Evolutionary conservation across 108 stramenopile genomes (phyloP).

Genomic region (Cyclotella kingstonii): DNA sequence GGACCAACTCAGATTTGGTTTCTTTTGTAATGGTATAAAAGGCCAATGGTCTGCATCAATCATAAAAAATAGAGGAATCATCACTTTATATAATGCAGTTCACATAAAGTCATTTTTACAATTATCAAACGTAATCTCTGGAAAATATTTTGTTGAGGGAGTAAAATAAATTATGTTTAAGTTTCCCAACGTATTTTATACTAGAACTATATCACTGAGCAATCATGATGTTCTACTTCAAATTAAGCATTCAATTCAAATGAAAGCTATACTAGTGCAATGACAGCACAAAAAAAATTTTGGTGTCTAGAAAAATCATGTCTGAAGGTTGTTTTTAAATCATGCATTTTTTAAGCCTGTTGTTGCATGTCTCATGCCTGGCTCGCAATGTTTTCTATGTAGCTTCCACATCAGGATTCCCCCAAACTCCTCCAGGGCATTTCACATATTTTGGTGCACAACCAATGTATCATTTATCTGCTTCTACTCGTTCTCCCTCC

Average conservation of each 20-base stretch:
- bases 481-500: conserved; percentile 13
- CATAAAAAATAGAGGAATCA: no score
- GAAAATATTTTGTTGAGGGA: no score
- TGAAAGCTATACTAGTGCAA: conserved; percentile 1
- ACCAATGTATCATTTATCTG: conserved; percentile 32
- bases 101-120: no score
- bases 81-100: no score
- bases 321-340: not conserved
- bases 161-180: no score
- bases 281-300: conserved; percentile 4
- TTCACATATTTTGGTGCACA: conserved; percentile 11
- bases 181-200: no score
- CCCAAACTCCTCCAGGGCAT: not conserved
- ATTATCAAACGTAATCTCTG: no score
- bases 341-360: conserved; percentile 21
- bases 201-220: not conserved
- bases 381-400: conserved; percentile 9
- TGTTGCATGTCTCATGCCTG: conserved; percentile 30
- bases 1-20: no score
- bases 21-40: no score
- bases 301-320: not conserved
- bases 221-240: conserved; percentile 6
- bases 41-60: no score
- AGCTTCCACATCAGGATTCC: not conserved
- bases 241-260: conserved; percentile 4